These are phyloP conservation scores for Hyaloscypha hepaticicola DNA, from an alignment of 495 filamentous ascomycete species.

Conservation along the genomic window DNA sequence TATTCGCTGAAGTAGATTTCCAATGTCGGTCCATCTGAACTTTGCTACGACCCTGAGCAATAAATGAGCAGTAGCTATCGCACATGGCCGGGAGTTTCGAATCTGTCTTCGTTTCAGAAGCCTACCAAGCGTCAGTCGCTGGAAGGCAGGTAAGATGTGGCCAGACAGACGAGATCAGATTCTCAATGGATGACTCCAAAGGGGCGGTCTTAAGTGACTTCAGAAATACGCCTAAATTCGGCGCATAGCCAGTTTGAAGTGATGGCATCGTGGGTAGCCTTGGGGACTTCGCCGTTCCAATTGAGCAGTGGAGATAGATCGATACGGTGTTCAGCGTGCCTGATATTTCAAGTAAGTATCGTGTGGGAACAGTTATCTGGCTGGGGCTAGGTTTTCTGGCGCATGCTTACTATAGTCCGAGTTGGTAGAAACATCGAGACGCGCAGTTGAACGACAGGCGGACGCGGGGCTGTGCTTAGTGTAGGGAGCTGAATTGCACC, in stretches of 20 bases:
- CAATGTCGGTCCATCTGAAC: slow-evolving; percentile 67
- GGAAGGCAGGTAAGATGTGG: slow-evolving; percentile 23
- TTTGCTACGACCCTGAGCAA: slow-evolving; percentile 79
- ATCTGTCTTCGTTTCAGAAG: slow-evolving; percentile 91
- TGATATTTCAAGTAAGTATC: neutral
- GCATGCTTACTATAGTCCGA: neutral
- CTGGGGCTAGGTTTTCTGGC: neutral
- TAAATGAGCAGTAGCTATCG: slow-evolving; percentile 84
- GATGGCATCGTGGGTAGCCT: slow-evolving; percentile 34
- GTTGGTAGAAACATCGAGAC: no score
- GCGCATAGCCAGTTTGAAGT: slow-evolving; percentile 48
- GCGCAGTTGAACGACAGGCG: no score
- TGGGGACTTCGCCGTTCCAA: neutral
- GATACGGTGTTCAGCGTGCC: neutral
- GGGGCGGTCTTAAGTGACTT: slow-evolving; percentile 70
- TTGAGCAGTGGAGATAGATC: no score
- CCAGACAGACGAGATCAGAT: slow-evolving; percentile 68
- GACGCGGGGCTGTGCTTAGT: no score
- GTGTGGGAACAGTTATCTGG: no score
- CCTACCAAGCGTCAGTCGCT: slow-evolving; percentile 42
- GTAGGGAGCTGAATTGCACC: no score
- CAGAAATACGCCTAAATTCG: slow-evolving; percentile 71
- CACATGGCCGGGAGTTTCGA: slow-evolving; percentile 79
- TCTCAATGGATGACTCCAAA: slow-evolving; percentile 77
- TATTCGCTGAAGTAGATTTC: slow-evolving; percentile 73